These are phyloP conservation scores for Suillus placidus DNA, from an alignment of 768 basidiomycete species.

Conservation along the genomic window DNA sequence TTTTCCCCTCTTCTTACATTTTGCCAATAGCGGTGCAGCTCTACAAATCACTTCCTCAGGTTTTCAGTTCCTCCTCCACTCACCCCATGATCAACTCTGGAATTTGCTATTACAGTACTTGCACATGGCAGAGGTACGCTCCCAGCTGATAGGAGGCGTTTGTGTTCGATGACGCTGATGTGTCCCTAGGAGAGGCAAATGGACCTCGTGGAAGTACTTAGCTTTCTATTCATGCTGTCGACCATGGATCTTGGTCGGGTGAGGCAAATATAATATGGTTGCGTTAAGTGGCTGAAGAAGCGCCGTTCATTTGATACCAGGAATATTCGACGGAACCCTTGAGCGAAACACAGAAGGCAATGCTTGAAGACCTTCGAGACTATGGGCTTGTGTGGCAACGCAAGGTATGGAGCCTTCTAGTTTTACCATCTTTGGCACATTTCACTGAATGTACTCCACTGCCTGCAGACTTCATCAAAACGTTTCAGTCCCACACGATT, in stretches of 20 bases:
- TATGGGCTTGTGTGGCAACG: conserved; percentile 94
- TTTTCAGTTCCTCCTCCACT: conserved; percentile 94
- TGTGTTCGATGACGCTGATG: conserved; percentile 20
- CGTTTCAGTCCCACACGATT: conserved; percentile 94
- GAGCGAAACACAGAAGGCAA: conserved; percentile 77
- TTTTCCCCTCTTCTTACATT: neutral
- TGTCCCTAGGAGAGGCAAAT: conserved; percentile 72
- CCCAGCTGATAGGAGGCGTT: neutral
- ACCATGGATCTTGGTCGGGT: conserved; percentile 94
- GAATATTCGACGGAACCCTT: conserved; percentile 88
- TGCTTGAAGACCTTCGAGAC: conserved; percentile 90
- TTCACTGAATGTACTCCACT: conserved; percentile 14
- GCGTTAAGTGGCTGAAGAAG: neutral
- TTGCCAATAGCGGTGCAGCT: conserved; percentile 48
- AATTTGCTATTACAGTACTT: conserved; percentile 90
- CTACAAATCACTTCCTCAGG: conserved; percentile 90
- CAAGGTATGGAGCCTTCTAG: conserved; percentile 48
- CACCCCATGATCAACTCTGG: conserved; percentile 95
- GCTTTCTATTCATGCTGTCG: conserved; percentile 95
- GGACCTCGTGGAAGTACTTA: conserved; percentile 91
- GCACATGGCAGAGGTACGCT: conserved; percentile 74
- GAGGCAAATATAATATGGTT: conserved; percentile 25
- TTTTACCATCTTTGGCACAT: conserved; percentile 11
- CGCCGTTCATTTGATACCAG: conserved; percentile 41
- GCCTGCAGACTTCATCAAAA: conserved; percentile 63